These are phyloP conservation scores for Anethum foeniculum DNA, from an alignment of 140 eudicot genomes.

Conservation along the genomic window DNA sequence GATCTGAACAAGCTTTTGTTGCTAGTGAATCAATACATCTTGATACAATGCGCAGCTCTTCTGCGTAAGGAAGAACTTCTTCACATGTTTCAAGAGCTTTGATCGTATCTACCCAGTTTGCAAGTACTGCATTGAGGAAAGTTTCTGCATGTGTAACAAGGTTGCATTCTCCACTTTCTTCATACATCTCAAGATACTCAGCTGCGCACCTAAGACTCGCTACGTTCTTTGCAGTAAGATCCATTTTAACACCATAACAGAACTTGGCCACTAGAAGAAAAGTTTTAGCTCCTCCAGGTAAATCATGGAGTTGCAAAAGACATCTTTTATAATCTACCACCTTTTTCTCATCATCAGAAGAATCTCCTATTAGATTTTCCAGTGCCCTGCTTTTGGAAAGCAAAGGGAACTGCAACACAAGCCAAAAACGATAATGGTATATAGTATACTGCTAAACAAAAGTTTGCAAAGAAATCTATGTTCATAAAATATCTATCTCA, in stretches of 20 bases:
- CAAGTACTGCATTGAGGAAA: slow-evolving; percentile 39
- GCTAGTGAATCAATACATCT: slow-evolving; percentile 63
- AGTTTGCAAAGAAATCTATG: not conserved
- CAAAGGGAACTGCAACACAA: slow-evolving; percentile 51
- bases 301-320: slow-evolving; percentile 38
- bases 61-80: slow-evolving; percentile 36
- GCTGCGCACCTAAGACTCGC: slow-evolving; percentile 60
- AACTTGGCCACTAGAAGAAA: slow-evolving; percentile 57
- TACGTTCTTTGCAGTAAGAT: slow-evolving; percentile 42
- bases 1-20: slow-evolving; percentile 40
- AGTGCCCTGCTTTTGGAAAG: slow-evolving; percentile 50
- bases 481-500: not conserved
- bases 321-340: slow-evolving; percentile 26
- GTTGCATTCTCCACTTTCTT: slow-evolving; percentile 58
- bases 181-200: slow-evolving; percentile 64
- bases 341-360: slow-evolving; percentile 34
- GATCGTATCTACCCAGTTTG: slow-evolving; percentile 46
- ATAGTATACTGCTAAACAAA: not conserved
- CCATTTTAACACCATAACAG: slow-evolving; percentile 54
- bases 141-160: slow-evolving; percentile 38
- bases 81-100: slow-evolving; percentile 57
- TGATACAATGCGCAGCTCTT: slow-evolving; percentile 44
- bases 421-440: not conserved
- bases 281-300: slow-evolving; percentile 60
- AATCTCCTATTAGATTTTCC: slow-evolving; percentile 41